phyloP scores from a whole-genome alignment of 805 yeast species.

The Candida peoriensis region DNA sequence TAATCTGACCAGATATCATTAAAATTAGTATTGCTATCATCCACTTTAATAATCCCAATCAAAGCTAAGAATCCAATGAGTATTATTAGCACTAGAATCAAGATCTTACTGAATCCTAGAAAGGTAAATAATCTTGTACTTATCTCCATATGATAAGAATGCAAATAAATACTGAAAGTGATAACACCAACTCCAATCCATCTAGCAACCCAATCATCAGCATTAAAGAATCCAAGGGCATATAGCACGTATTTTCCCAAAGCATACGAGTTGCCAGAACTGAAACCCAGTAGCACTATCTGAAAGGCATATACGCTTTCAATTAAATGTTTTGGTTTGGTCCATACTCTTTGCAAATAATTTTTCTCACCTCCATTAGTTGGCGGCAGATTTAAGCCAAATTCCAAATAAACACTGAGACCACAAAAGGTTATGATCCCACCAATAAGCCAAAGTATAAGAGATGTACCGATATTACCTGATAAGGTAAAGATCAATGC shows the following conservation, averaged over 20 bases:
- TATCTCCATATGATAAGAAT: slow-evolving; percentile 41
- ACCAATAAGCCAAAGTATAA: slow-evolving; percentile 59
- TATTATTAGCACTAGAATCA: slow-evolving; percentile 45
- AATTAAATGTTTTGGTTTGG: slow-evolving; percentile 47
- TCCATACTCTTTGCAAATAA: slow-evolving; percentile 54
- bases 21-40: slow-evolving; percentile 28
- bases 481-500: slow-evolving; percentile 52
- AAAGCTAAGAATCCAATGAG: slow-evolving; percentile 40
- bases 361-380: slow-evolving; percentile 67
- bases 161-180: slow-evolving; percentile 42
- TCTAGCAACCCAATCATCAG: slow-evolving; percentile 34
- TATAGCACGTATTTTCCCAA: slow-evolving; percentile 55
- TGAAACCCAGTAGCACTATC: slow-evolving; percentile 53
- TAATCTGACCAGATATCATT: slow-evolving; percentile 32
- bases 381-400: slow-evolving; percentile 64
- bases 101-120: slow-evolving; percentile 49
- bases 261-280: slow-evolving; percentile 60
- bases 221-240: slow-evolving; percentile 34
- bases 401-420: slow-evolving; percentile 55
- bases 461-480: slow-evolving; percentile 55
- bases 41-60: slow-evolving; percentile 27
- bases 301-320: slow-evolving; percentile 46
- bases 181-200: slow-evolving; percentile 45
- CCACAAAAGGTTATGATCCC: slow-evolving; percentile 52
- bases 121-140: slow-evolving; percentile 49